Conservation (phyloP, 768 basidiomycete species). For the Epithele typhae region DNA sequence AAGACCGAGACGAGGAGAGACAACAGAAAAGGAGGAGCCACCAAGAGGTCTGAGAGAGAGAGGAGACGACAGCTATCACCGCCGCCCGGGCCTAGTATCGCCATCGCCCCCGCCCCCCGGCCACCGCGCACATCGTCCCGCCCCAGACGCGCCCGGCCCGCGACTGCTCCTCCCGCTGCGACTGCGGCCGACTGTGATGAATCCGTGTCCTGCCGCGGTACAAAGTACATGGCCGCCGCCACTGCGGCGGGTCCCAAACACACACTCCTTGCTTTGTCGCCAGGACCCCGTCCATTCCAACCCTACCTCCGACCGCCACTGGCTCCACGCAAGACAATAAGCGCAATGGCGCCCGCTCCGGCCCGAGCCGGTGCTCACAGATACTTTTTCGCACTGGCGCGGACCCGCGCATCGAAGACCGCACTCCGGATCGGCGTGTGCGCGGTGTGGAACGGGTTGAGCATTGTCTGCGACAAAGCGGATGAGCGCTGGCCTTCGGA, state of each 20-base stretch:
- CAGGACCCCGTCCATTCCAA: background rate
- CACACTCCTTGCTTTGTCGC: background rate
- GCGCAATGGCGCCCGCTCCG: no score
- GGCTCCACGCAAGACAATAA: background rate
- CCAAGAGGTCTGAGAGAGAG: constrained; percentile 25
- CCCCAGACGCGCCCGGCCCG: background rate
- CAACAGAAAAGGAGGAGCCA: constrained; percentile 24
- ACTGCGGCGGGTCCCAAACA: no score
- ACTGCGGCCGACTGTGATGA: background rate
- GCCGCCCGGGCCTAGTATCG: constrained; percentile 14
- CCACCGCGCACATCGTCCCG: constrained; percentile 16
- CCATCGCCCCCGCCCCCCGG: constrained; percentile 22
- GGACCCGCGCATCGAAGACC: constrained; percentile 79
- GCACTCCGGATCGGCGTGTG: constrained; percentile 77
- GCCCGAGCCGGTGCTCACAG: constrained; percentile 37
- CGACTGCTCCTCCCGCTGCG: background rate
- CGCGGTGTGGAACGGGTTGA: constrained; percentile 97
- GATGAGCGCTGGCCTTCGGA: constrained; percentile 9
- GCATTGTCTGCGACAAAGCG: constrained; percentile 54
- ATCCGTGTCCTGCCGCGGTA: background rate
- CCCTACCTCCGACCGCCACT: background rate
- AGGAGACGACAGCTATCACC: constrained; percentile 24
- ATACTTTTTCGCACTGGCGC: constrained; percentile 83
- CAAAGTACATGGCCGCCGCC: no score
- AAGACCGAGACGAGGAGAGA: constrained; percentile 30